phyloP scores from a whole-genome alignment of 2,329 filamentous ascomycete species.

The Huntiella abstrusa region DNA sequence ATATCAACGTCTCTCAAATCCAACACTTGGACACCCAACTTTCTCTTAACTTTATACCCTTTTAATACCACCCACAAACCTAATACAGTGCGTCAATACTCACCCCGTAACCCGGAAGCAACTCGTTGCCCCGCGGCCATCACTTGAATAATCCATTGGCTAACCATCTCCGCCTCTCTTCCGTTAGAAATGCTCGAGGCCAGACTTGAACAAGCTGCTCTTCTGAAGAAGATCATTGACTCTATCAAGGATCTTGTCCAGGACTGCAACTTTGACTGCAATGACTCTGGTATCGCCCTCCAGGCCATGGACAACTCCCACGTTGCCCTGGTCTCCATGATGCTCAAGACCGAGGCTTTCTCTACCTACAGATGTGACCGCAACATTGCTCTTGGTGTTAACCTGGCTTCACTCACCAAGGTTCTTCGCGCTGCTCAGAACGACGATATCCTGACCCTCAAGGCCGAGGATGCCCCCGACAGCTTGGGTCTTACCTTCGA shows the following conservation, averaged over 20 bases:
- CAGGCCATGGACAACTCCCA: constrained; percentile 99
- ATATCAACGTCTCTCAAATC: not conserved
- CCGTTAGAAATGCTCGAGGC: constrained; percentile 67
- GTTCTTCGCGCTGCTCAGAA: constrained; percentile 86
- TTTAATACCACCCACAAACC: not conserved
- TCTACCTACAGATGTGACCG: constrained; percentile 93
- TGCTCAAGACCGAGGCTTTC: constrained; percentile 91
- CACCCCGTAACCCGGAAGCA: not conserved
- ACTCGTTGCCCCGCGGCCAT: not conserved
- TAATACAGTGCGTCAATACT: constrained; percentile 6
- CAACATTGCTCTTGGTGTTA: constrained; percentile 95
- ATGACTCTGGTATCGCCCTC: constrained; percentile 94
- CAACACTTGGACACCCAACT: not conserved
- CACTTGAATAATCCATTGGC: not conserved
- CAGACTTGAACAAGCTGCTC: constrained; percentile 79
- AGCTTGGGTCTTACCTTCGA: constrained; percentile 92
- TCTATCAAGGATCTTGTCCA: constrained; percentile 98
- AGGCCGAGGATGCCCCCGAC: constrained; percentile 92
- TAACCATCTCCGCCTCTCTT: constrained; percentile 4
- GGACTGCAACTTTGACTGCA: constrained; percentile 99
- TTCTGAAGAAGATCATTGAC: constrained; percentile 97
- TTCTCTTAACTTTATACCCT: not conserved
- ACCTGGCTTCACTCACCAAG: constrained; percentile 90
- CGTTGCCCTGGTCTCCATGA: constrained; percentile 96
- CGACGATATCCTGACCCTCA: constrained; percentile 83